Percentiles rank a stretch among this genome's conserved stretches.
Evolutionary conservation across 441 rosid species (phyloP).

Genomic region (Rhodomyrtus psidioides): DNA sequence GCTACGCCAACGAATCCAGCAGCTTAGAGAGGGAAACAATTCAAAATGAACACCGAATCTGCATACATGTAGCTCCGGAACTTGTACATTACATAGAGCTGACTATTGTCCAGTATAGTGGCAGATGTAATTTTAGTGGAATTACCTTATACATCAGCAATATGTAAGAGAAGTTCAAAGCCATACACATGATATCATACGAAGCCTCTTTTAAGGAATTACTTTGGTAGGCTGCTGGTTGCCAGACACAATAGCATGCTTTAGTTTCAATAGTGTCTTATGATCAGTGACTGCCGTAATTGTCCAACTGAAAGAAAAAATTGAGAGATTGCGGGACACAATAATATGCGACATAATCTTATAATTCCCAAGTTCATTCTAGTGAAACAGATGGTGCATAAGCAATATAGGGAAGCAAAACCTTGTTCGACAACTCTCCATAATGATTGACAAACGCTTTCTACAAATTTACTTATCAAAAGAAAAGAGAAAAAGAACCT

Average conservation of each 20-base stretch:
- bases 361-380: background rate
- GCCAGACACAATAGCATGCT: background rate
- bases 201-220: background rate
- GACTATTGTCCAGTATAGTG: background rate
- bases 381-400: background rate
- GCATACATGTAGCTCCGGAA: background rate
- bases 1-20: constrained; percentile 54
- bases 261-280: background rate
- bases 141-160: constrained; percentile 8
- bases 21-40: constrained; percentile 44
- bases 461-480: background rate
- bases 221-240: background rate
- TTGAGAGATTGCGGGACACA: background rate
- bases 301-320: background rate
- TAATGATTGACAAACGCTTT: background rate
- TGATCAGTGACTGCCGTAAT: background rate
- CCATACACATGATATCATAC: background rate
- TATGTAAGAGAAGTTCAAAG: background rate
- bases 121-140: background rate
- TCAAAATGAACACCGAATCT: constrained; percentile 6
- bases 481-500: background rate
- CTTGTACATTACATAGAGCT: constrained; percentile 18
- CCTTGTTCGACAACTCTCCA: background rate
- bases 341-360: background rate
- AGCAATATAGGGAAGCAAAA: background rate